These are phyloP conservation scores for Sarocladiaceae sp. DNA, from an alignment of 2,329 filamentous ascomycete genomes.

Conservation along the genomic window DNA sequence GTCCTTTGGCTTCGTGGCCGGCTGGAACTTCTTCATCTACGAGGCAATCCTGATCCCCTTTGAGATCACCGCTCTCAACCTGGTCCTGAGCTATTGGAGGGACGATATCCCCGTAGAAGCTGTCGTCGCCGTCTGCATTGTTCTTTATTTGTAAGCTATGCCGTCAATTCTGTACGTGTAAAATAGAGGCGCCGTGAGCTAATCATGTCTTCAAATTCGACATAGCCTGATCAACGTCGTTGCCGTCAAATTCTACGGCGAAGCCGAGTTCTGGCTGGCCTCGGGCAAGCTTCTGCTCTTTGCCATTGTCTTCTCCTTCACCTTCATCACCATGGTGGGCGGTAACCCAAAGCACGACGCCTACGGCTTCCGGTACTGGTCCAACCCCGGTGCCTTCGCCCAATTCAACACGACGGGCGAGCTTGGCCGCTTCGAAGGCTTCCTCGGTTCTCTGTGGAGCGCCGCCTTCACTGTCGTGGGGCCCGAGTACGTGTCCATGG, in stretches of 20 bases:
- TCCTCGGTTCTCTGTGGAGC: constrained; percentile 69
- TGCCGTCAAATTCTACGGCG: constrained; percentile 70
- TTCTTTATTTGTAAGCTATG: constrained; percentile 41
- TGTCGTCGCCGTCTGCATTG: constrained; percentile 52
- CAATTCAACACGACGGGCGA: constrained; percentile 59
- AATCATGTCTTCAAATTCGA: no score
- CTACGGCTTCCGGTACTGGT: constrained; percentile 68
- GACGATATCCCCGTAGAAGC: constrained; percentile 54
- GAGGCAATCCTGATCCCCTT: constrained; percentile 65
- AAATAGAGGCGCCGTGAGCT: no score
- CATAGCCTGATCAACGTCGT: constrained; percentile 68
- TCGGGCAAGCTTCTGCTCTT: constrained; percentile 70
- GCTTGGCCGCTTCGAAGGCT: constrained; percentile 71
- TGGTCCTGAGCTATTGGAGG: constrained; percentile 61
- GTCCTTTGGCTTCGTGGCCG: constrained; percentile 67
- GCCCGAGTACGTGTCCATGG: constrained; percentile 64
- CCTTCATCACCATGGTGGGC: constrained; percentile 78
- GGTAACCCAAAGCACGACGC: constrained; percentile 70
- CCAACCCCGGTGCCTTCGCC: constrained; percentile 65
- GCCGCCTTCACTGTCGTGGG: constrained; percentile 66
- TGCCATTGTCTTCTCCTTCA: constrained; percentile 68
- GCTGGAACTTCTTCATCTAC: constrained; percentile 72
- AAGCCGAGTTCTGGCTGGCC: constrained; percentile 73
- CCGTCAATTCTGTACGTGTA: no score
- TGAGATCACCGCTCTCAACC: constrained; percentile 61